Evolutionary conservation across 768 basidiomycete species (phyloP).

Genomic region (Porpolomopsis calyptriformis): DNA sequence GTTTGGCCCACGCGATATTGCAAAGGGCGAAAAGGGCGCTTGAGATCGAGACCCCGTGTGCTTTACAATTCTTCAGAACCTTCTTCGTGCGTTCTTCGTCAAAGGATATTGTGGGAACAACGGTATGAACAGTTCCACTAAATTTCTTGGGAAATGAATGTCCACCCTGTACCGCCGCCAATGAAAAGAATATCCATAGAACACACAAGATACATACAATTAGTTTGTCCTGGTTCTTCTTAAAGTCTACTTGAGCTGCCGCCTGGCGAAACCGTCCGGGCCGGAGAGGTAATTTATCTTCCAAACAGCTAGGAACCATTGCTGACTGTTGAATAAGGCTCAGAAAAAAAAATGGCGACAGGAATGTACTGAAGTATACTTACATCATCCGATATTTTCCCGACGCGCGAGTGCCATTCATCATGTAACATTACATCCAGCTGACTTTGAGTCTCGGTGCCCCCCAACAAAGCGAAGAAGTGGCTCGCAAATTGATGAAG

Average conservation of each 20-base stretch:
- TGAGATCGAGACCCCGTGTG: constrained; percentile 61
- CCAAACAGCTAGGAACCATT: constrained; percentile 32
- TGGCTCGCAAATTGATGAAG: constrained; percentile 75
- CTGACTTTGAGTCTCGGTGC: constrained; percentile 18
- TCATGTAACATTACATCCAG: constrained; percentile 23
- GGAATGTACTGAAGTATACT: background rate
- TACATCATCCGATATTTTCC: constrained; percentile 15
- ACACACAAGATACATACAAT: constrained; percentile 31
- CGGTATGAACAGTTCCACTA: constrained; percentile 40
- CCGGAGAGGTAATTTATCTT: constrained; percentile 34
- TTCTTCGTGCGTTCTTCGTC: constrained; percentile 42
- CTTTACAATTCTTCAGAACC: constrained; percentile 63
- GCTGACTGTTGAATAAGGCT: constrained; percentile 4
- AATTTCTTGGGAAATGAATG: constrained; percentile 54
- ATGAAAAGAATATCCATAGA: background rate
- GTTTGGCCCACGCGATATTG: constrained; percentile 63
- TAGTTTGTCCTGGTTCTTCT: constrained; percentile 40
- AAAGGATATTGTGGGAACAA: constrained; percentile 61
- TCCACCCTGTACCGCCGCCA: constrained; percentile 42
- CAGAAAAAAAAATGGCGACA: background rate
- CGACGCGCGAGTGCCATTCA: constrained; percentile 23
- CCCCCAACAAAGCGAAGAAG: constrained; percentile 55
- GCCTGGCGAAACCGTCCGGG: constrained; percentile 29
- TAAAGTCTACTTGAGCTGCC: constrained; percentile 45
- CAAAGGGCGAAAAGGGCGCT: constrained; percentile 66